These are phyloP conservation scores for Phaeophleospora eucalypticola DNA, from an alignment of 2,329 filamentous ascomycete genomes.

Conservation along the genomic window DNA sequence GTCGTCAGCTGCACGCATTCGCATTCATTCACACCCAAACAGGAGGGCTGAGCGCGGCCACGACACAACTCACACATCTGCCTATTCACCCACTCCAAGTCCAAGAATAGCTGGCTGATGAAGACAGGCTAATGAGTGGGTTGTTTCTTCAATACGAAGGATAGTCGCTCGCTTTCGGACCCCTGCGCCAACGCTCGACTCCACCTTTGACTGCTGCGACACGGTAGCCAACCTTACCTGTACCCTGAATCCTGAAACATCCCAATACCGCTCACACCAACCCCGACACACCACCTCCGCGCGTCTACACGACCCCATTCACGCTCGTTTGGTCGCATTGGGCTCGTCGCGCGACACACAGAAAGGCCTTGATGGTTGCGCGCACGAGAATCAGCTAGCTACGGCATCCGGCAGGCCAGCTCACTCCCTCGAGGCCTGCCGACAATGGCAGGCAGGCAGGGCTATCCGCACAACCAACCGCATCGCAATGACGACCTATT, in stretches of 20 bases:
- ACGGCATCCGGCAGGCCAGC: slow-evolving; percentile 15
- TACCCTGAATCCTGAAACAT: not conserved
- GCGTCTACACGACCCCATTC: not conserved
- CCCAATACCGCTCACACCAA: not conserved
- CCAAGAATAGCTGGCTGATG: not conserved
- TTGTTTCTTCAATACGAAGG: no score
- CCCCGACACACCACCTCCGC: not conserved
- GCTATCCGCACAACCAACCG: slow-evolving; percentile 44
- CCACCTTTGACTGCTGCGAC: not conserved
- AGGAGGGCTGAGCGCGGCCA: no score
- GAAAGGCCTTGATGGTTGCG: slow-evolving; percentile 12
- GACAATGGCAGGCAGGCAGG: slow-evolving; percentile 51
- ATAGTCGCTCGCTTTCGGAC: not conserved
- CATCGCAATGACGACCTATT: slow-evolving; percentile 42
- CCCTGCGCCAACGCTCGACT: not conserved
- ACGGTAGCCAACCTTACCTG: not conserved
- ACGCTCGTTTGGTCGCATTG: not conserved
- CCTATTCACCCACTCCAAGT: no score
- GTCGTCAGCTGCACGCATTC: no score
- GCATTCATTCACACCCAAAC: no score
- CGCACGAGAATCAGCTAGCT: slow-evolving; percentile 5
- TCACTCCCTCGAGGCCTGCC: slow-evolving; percentile 9
- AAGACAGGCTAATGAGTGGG: no score
- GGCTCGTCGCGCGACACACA: not conserved
- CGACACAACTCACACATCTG: no score